Base-by-base conservation (phyloP, 2,329 filamentous ascomycete species). In the Rasamsonia emersonii region DNA sequence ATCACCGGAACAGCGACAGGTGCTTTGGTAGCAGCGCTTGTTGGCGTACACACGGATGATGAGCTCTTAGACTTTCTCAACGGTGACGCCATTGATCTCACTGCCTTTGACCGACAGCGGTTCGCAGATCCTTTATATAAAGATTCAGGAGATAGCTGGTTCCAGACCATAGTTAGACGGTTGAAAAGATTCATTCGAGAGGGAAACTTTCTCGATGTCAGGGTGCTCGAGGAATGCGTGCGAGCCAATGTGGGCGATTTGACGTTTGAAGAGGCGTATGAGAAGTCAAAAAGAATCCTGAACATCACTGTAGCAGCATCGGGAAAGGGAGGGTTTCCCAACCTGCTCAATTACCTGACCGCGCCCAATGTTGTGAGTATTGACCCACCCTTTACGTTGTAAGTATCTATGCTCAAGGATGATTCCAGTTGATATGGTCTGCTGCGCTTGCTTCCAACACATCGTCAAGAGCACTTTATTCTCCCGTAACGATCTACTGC, bases 221-320 rank as follows among this genome's bases (percentile, higher is more conserved):
- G 72, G 24, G 79, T 93, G 7, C 62, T 96, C 27, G 86, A 93
- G 51, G 76, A 88, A 37, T 89, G 85, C 44, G 81, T 95, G 9
- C 73, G 81, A 36, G 77, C 79, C 9, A 93, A 94, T 44, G 78
- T 94, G 9, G 88, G 86, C 7, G 82, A 94, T 47, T 55, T 93
- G 40, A 95, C 88, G 0, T 96, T 96, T 50, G 85, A 93, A 56
- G 89, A 95, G 61, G 89, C 89, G 0, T 94, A 88, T 50, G 74
- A 79, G 31, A 76, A 77, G 39, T 94, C 86, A 23, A 91, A 91
- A 51, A 71, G 86, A 30, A 78, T 93, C 3, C 65, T 96, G 45
- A 95, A 95, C 53, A 95, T 96, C 42, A 94, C 86, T 0, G 79
- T 95, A 14, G 82, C 83, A 0, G 84, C 82, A 2, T 77, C 77